A percentile compares a stretch with the other conserved stretches of the same genome.
phyloP scores from a whole-genome alignment of 345 rosid genomes.

The Citrus inodora region DNA sequence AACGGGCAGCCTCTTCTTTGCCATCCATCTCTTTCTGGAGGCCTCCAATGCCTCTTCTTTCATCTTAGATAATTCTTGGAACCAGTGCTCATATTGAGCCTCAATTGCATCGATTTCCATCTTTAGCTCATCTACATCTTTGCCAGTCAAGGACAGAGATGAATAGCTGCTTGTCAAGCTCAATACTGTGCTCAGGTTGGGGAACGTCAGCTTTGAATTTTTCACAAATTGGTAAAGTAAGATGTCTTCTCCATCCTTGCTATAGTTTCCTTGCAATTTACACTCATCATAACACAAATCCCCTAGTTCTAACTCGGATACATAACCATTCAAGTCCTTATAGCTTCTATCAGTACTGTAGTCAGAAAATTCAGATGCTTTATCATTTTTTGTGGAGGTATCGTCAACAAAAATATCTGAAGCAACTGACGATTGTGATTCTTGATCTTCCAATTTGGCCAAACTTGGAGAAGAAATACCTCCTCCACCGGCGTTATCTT shows the following conservation, averaged over 20 bases:
- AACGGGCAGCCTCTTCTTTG: constrained; percentile 32
- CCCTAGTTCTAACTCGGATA: constrained; percentile 25
- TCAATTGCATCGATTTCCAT: constrained; percentile 59
- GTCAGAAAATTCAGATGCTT: constrained; percentile 23
- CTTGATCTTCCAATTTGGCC: constrained; percentile 32
- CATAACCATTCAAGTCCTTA: constrained; percentile 23
- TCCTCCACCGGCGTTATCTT: constrained; percentile 6
- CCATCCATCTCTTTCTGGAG: constrained; percentile 57
- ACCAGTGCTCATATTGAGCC: constrained; percentile 55
- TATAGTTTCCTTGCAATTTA: constrained; percentile 24
- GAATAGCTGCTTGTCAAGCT: constrained; percentile 41
- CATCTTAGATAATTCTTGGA: constrained; percentile 54
- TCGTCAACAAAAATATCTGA: constrained; percentile 37
- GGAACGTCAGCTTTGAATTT: constrained; percentile 26
- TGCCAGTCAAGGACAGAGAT: constrained; percentile 20
- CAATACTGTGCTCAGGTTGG: constrained; percentile 22
- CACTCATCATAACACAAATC: constrained; percentile 26
- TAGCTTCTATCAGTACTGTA: constrained; percentile 24
- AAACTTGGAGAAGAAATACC: constrained; percentile 28
- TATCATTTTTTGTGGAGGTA: constrained; percentile 22
- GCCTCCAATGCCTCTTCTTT: constrained; percentile 70
- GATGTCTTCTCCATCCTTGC: constrained; percentile 20
- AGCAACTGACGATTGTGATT: constrained; percentile 34
- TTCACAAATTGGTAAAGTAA: constrained; percentile 19
- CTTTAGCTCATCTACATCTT: constrained; percentile 49